Evolutionary conservation across 257 asterid species (phyloP), one percentile per base, ranked within the genome.

Genomic region (Solanum piurae): DNA sequence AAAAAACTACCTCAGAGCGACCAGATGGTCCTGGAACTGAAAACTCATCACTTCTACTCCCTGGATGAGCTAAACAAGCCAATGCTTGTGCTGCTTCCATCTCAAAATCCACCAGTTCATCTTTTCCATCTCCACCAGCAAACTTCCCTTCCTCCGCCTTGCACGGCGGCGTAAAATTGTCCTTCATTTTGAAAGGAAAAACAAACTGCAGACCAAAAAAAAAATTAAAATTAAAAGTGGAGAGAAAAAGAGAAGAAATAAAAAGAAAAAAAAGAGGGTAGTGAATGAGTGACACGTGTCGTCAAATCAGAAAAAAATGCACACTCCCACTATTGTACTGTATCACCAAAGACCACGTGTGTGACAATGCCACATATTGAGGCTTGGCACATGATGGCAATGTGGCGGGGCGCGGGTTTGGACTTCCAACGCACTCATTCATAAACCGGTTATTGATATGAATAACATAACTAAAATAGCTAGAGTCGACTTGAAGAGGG

Each of bases 61-160:
- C 66, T 20, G 83, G 25, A 20, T 89, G 82, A 72, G 91, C 93
- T 88, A 94, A 73, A 8, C 89, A 92, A 11, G 93, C 92, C 58
- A 94, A 91, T 49, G 93, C 92, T 74, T 91, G 92, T 68, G 96
- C 96, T 8, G 95, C 95, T 86, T 91, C 94, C 14, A 92, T 18
- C 87, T 93, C 95, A 52, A 27, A 88, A 13, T 88, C 84, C 89
- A 92, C 89, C 87, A 83, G 83, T 79, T 88, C 46, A 84, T 27
- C 60, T 71, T 88, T 84, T 14, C 77, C n/a, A 12, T 83, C 77
- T 23, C 91, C 86, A 79, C 85, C 85, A 25, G 90, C 27, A 40
- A 20, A 13, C 40, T 12, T 52, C 38, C 66, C 23, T 44, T 16
- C 44, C 83, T 46, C 83, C 89, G 69, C 86, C 64, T 58, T 52